phyloP scores from a whole-genome alignment of 1,284 basidiomycete species.

The Puccinia horiana region DNA sequence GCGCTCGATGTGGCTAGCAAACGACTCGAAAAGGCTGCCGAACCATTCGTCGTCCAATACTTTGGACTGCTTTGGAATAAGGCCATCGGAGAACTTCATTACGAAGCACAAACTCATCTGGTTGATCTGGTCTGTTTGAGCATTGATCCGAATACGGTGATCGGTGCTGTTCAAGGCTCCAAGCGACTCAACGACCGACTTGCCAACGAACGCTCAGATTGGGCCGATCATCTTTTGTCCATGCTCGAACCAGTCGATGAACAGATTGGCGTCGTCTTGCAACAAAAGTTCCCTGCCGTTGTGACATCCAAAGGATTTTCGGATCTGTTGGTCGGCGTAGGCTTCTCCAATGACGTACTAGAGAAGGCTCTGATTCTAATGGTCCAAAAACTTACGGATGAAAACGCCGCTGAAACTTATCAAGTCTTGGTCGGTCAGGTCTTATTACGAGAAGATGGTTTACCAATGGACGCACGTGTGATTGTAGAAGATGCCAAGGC shows the following conservation, averaged over 20 bases:
- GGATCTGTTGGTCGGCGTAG: slow-evolving; percentile 55
- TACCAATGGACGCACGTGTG: slow-evolving; percentile 53
- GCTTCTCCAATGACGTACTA: slow-evolving; percentile 56
- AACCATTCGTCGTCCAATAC: slow-evolving; percentile 72
- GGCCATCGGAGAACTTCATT: slow-evolving; percentile 72
- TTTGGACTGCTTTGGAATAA: slow-evolving; percentile 83
- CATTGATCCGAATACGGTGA: slow-evolving; percentile 68
- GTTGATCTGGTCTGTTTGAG: slow-evolving; percentile 71
- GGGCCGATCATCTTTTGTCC: slow-evolving; percentile 58
- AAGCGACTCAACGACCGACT: slow-evolving; percentile 52
- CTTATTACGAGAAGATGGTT: slow-evolving; percentile 54
- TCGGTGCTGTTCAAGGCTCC: slow-evolving; percentile 62
- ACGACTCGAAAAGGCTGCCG: slow-evolving; percentile 70
- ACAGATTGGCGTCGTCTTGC: slow-evolving; percentile 51
- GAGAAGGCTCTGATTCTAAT: slow-evolving; percentile 54
- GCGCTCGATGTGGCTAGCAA: slow-evolving; percentile 73
- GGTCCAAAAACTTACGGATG: slow-evolving; percentile 52
- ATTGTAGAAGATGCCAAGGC: slow-evolving; percentile 70
- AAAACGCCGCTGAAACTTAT: slow-evolving; percentile 58
- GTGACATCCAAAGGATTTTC: slow-evolving; percentile 53
- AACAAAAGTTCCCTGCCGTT: slow-evolving; percentile 51
- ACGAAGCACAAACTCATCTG: slow-evolving; percentile 69
- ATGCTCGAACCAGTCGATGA: slow-evolving; percentile 58
- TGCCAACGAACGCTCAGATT: slow-evolving; percentile 53
- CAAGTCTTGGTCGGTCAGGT: slow-evolving; percentile 54